phyloP scores from a whole-genome alignment of 202 grass and related monocot species.

The Setaria viridis region DNA sequence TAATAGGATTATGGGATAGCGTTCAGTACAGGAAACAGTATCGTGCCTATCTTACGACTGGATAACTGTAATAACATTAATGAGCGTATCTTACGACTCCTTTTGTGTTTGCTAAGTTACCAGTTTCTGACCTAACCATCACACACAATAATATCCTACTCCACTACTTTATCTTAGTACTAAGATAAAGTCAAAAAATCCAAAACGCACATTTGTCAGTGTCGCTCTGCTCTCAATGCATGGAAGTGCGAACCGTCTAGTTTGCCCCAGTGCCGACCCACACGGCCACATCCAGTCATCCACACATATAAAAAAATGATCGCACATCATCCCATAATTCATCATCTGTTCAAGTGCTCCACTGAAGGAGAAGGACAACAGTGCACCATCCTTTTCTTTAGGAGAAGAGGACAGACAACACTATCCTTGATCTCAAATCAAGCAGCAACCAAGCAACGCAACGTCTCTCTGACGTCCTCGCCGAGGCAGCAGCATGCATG shows the following conservation, averaged over 20 bases:
- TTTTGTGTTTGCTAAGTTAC: constrained; percentile 38
- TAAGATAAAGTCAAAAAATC: neutral
- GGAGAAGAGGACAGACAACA: neutral
- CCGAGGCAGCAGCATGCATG: neutral
- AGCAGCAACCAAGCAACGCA: neutral
- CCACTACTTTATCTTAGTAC: neutral
- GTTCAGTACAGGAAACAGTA: neutral
- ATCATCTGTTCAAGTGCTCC: constrained; percentile 22
- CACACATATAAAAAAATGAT: too few species aligned
- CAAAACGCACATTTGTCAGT: constrained; percentile 25
- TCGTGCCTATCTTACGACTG: neutral
- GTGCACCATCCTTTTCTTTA: constrained; percentile 14
- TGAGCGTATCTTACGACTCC: neutral
- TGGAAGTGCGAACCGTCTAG: constrained; percentile 32
- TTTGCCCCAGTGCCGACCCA: constrained; percentile 3
- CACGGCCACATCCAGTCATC: neutral
- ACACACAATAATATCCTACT: neutral
- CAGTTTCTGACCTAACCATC: constrained; percentile 41
- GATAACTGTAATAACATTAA: too few species aligned
- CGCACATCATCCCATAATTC: neutral
- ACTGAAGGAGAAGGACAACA: constrained; percentile 10
- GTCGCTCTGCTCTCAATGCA: neutral
- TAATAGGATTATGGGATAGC: neutral
- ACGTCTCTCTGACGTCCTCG: constrained; percentile 35
- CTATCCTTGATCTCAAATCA: neutral